Conservation (phyloP, 2,329 filamentous ascomycete genomes). For the Microdochium paspali region DNA sequence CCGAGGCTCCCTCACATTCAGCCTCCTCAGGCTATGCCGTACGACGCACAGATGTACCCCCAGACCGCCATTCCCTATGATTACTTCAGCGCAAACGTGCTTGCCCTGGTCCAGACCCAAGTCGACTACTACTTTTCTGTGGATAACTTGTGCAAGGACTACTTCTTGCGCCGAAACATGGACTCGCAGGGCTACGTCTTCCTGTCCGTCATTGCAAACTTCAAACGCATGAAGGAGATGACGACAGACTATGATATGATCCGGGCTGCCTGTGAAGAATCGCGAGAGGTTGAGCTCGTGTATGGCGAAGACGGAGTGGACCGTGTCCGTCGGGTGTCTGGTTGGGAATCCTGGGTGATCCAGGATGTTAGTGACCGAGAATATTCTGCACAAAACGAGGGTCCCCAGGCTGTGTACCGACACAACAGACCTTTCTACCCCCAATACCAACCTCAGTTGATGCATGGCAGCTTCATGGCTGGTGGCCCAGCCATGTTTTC, state of each 20-base stretch:
- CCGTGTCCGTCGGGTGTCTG: conserved; percentile 63
- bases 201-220: conserved; percentile 69
- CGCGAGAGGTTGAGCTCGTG: conserved; percentile 64
- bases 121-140: conserved; percentile 96
- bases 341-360: conserved; percentile 75
- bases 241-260: conserved; percentile 66
- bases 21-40: conserved; percentile 42
- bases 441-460: conserved; percentile 10
- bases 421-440: conserved; percentile 16
- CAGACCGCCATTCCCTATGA: conserved; percentile 50
- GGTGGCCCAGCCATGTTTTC: conserved; percentile 17
- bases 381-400: conserved; percentile 59
- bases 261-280: conserved; percentile 65
- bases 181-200: conserved; percentile 89
- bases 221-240: conserved; percentile 72
- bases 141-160: conserved; percentile 89
- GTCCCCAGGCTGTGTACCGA: conserved; percentile 34
- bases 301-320: conserved; percentile 69
- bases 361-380: neutral
- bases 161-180: conserved; percentile 84
- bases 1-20: conserved; percentile 22
- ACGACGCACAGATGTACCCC: conserved; percentile 42
- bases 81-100: conserved; percentile 34
- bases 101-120: conserved; percentile 30
- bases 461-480: conserved; percentile 13